phyloP scores from a whole-genome alignment of 2,329 filamentous ascomycete genomes.

The Epichloe sp. region DNA sequence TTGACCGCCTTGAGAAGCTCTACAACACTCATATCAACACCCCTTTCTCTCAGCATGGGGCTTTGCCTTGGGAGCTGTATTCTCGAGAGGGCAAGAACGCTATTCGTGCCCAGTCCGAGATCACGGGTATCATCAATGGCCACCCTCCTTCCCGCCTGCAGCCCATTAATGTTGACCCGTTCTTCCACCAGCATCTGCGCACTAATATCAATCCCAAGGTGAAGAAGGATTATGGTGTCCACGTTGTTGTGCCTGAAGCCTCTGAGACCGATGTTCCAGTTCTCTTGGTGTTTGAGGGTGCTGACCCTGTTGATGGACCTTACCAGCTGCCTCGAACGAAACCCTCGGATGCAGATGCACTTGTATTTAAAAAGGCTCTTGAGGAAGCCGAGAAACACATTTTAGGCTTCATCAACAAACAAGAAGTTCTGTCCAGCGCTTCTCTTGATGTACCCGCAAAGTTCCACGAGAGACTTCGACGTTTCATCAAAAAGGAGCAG shows the following conservation, averaged over 20 bases:
- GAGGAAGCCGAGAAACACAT: constrained; percentile 44
- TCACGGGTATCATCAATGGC: constrained; percentile 58
- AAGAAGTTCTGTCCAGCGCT: constrained; percentile 38
- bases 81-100: constrained; percentile 75
- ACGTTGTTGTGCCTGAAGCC: constrained; percentile 56
- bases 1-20: constrained; percentile 66
- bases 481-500: constrained; percentile 53
- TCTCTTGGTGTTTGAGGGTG: constrained; percentile 62
- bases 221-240: constrained; percentile 57
- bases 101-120: constrained; percentile 60
- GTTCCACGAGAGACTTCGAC: constrained; percentile 50
- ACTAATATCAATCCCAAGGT: constrained; percentile 50
- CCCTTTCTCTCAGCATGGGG: constrained; percentile 54
- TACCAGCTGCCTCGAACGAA: constrained; percentile 43
- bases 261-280: constrained; percentile 47
- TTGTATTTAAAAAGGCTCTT: constrained; percentile 41
- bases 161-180: constrained; percentile 57
- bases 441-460: constrained; percentile 47
- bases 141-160: constrained; percentile 62
- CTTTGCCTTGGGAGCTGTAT: constrained; percentile 77
- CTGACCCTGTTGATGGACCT: constrained; percentile 29
- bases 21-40: constrained; percentile 84
- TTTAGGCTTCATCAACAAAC: constrained; percentile 42
- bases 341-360: constrained; percentile 36
- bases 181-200: constrained; percentile 63